Conservation (phyloP, 371 early-diverging fungal species). For the Blakeslea trispora region DNA sequence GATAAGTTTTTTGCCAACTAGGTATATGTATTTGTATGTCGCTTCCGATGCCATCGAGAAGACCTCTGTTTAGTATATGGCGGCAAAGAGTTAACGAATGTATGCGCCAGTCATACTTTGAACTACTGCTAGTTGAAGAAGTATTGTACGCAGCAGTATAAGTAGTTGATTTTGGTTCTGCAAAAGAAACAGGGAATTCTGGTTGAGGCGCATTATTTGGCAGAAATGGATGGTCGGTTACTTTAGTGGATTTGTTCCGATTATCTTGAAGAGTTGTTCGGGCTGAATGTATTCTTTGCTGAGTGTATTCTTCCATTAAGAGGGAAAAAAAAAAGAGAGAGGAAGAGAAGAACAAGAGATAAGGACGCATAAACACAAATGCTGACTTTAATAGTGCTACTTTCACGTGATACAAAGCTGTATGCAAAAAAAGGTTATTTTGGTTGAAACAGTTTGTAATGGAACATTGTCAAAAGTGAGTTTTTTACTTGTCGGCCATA, state of each 20-base stretch:
- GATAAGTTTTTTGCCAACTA: constrained; percentile 55
- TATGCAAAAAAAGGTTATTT: too few relatives aligned
- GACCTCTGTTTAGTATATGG: constrained; percentile 58
- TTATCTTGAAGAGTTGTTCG: not conserved
- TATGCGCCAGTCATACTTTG: constrained; percentile 42
- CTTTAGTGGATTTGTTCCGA: constrained; percentile 13
- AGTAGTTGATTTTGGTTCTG: constrained; percentile 4
- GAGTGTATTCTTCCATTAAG: constrained; percentile 5
- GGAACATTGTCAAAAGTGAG: too few relatives aligned
- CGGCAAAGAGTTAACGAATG: constrained; percentile 46
- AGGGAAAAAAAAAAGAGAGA: too few relatives aligned
- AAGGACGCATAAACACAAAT: too few relatives aligned
- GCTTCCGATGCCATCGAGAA: constrained; percentile 56
- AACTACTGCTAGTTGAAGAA: not conserved
- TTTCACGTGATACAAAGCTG: too few relatives aligned
- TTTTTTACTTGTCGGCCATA: too few relatives aligned
- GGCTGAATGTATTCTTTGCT: not conserved
- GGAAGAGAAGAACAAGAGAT: too few relatives aligned
- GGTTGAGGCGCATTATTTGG: constrained; percentile 10
- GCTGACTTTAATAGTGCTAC: too few relatives aligned
- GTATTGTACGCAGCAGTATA: not conserved
- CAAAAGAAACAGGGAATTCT: constrained; percentile 2
- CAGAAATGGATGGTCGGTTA: constrained; percentile 27
- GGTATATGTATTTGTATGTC: constrained; percentile 52
- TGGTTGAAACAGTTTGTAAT: too few relatives aligned